Base-by-base conservation (phyloP, 2,329 filamentous ascomycete genomes). In the Erysiphe pulchra region DNA sequence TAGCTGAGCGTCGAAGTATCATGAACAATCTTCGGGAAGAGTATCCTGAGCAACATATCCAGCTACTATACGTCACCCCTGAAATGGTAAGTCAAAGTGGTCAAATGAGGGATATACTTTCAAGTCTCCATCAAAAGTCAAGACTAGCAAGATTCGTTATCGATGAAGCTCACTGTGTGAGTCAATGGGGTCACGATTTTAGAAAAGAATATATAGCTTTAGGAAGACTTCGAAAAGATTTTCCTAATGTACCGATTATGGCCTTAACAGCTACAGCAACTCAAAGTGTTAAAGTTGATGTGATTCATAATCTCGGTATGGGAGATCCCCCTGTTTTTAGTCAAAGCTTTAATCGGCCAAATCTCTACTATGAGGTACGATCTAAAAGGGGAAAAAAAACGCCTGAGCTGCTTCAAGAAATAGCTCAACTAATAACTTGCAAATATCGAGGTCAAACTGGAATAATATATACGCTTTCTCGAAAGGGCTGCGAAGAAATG, bases 181-280 rank as follows among this genome's bases (percentile, higher is more conserved):
- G 90, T 60, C 86, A 98, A 65, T 98, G 90, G 90, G 90, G 90
- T 0, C 90, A 98, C 54, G 90, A 98, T 60, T 98, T 98, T 58
- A 75, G 92, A 41, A 87, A 86, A 0, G 87, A 95, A 58, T 98
- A 98, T 65, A 93, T 93, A 60, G 71, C 73, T 30, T 66, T 98
- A 4, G 84, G 86, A 28, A 69, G 75, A 48, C 65, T 94, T 39
- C 73, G 87, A 43, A 60, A 65, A 37, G 73, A 71, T 45, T 87
- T 87, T 53, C 75, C 77, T 0, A 71, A 73, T 1, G 81, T 95
- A 2, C 90, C 90, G 1, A 70, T 95, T 37, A 93, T 98, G 73
- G 90, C 90, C 3, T 65, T 98, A 53, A 98, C 90, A 24, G 90
- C 90, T 7, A 98, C 90, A 1, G 90, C 90, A 10, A 98, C 92